phyloP scores from a whole-genome alignment of 805 yeast species.

The Wickerhamomyces xylosicus region DNA sequence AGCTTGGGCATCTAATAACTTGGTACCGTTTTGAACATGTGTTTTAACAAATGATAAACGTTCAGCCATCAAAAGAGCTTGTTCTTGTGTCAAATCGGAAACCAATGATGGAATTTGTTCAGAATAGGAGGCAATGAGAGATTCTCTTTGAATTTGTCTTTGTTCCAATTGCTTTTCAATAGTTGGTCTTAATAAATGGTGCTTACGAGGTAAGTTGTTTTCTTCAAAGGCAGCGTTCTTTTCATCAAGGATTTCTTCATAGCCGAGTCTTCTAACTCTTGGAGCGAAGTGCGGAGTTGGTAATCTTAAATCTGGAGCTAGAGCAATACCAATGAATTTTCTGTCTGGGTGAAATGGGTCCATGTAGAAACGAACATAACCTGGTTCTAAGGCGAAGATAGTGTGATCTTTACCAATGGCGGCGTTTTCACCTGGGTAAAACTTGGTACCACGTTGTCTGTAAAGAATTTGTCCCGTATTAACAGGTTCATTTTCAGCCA shows the following conservation, averaged over 20 bases:
- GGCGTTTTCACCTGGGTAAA: constrained; percentile 89
- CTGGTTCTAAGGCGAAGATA: constrained; percentile 83
- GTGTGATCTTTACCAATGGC: constrained; percentile 93
- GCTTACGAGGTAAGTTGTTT: constrained; percentile 56
- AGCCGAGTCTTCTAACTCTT: constrained; percentile 76
- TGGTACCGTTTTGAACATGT: constrained; percentile 48
- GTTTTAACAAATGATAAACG: constrained; percentile 48
- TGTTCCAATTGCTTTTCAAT: constrained; percentile 29
- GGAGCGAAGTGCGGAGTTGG: constrained; percentile 94
- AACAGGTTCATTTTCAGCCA: constrained; percentile 64
- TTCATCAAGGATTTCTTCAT: constrained; percentile 38
- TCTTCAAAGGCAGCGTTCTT: constrained; percentile 48
- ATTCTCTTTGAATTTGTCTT: constrained; percentile 31
- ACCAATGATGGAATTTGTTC: constrained; percentile 19
- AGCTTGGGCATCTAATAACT: constrained; percentile 42
- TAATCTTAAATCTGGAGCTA: constrained; percentile 47
- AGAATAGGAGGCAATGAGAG: constrained; percentile 21
- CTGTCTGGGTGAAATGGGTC: constrained; percentile 97
- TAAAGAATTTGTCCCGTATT: constrained; percentile 77
- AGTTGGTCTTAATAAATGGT: constrained; percentile 44
- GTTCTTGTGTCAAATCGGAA: constrained; percentile 21
- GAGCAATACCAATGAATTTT: constrained; percentile 81
- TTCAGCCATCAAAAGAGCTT: constrained; percentile 28
- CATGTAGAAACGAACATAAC: constrained; percentile 79
- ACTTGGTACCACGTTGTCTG: constrained; percentile 92